Evolutionary conservation across 495 filamentous ascomycete species (phyloP).

Genomic region (Hypoxylon perforatum): DNA sequence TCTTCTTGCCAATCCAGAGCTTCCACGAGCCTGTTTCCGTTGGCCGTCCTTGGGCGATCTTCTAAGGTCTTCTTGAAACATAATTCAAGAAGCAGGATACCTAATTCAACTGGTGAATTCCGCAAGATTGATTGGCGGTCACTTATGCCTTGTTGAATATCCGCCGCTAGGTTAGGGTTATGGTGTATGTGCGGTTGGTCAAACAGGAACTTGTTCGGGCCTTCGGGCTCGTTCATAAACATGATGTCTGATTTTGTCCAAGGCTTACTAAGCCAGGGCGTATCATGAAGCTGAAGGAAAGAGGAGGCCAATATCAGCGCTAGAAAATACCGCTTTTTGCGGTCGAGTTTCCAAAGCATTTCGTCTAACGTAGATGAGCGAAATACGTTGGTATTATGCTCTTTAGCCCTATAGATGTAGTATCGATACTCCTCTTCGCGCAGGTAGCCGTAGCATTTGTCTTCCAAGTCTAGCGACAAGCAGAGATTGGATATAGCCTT

Average conservation of each 20-base stretch:
- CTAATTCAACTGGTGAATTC: slow-evolving; percentile 14
- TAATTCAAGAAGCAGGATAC: slow-evolving; percentile 53
- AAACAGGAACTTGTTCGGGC: neutral
- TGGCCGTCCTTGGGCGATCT: no score
- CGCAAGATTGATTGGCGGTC: neutral
- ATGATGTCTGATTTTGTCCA: slow-evolving; percentile 27
- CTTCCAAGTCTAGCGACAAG: neutral
- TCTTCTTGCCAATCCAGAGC: slow-evolving; percentile 44
- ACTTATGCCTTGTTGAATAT: slow-evolving; percentile 1
- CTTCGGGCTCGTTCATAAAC: slow-evolving; percentile 24
- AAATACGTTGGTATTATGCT: neutral
- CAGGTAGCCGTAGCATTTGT: slow-evolving; percentile 24
- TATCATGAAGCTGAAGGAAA: slow-evolving; percentile 35
- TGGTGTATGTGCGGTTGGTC: slow-evolving; percentile 9
- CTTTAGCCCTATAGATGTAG: slow-evolving; percentile 21
- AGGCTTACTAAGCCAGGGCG: slow-evolving; percentile 26
- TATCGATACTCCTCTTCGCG: slow-evolving; percentile 6
- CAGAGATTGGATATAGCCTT: slow-evolving; percentile 5
- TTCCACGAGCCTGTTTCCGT: slow-evolving; percentile 22
- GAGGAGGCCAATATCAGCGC: slow-evolving; percentile 36
- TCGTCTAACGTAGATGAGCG: slow-evolving; percentile 33
- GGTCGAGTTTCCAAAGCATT: slow-evolving; percentile 15
- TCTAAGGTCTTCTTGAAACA: no score
- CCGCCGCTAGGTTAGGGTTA: neutral
- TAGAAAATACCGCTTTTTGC: slow-evolving; percentile 21